Base-by-base conservation (phyloP, 208 protist species). In the Sergeia podlipaevii region DNA sequence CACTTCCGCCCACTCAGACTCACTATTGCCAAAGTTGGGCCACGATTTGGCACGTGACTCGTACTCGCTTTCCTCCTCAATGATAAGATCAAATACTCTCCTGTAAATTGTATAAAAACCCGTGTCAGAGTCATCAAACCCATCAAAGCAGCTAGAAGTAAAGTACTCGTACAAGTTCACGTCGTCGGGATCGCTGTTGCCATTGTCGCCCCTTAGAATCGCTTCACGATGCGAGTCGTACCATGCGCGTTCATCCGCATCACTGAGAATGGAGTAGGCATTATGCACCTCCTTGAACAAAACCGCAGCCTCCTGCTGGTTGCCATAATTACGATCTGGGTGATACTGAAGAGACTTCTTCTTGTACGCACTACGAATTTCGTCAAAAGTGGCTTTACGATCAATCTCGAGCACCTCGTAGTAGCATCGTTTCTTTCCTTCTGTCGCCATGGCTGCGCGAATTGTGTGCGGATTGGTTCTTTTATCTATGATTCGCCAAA, bases 231-330 rank as follows among this genome's bases (percentile, higher is more conserved):
- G 89, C n/a, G 85, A 70, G 65, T 97, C 91, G 62, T 97, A 97
- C 85, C 84, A 91, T 5, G 77, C 82, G 8, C 89, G 85, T 61
- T 94, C 88, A 21, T 90, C 50, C 8, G 77, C 47, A 58, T 97
- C 89, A 54, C 75, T 88, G 37, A 97, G 74, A 39, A 95, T 60
- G 0, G 81, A 65, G 72, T 97, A 97, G 8, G 91, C 91, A 44
- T 97, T 91, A 38, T 92, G 75, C 38, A 95, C 84, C 34, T 90
- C 84, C 49, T 94, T 94, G 54, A 97, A 97, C 60, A 57, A 66
- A 11, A 65, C 44, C 13, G 70, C 82, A 0, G 87, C 76, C 52
- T 81, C 77, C 27, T 92, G 80, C 37, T 74, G 70, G 60, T 91
- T 88, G 24, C 76, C 82, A 53, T 85, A 90, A 71, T 97, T 97